These are phyloP conservation scores for Cyathus striatus DNA, from an alignment of 768 basidiomycete genomes.

Conservation along the genomic window DNA sequence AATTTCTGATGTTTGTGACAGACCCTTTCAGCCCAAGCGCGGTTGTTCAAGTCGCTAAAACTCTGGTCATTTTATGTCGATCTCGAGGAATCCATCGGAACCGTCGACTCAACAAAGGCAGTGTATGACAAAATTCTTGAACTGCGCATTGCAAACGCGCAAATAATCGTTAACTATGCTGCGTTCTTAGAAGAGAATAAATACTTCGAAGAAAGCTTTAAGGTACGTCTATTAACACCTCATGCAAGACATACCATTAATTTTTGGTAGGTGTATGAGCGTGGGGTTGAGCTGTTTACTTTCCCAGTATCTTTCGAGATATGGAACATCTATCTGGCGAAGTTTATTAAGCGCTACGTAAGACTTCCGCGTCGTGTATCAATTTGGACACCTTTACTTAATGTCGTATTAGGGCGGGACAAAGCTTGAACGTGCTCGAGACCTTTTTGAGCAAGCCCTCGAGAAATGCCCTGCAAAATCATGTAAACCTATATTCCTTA, in stretches of 20 bases:
- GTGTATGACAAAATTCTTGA: conserved; percentile 97
- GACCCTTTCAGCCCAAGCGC: conserved; percentile 80
- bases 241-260: conserved; percentile 3
- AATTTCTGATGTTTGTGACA: conserved; percentile 20
- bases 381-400: conserved; percentile 1
- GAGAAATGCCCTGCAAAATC: conserved; percentile 95
- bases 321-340: conserved; percentile 98
- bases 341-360: conserved; percentile 96
- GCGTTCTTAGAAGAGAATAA: conserved; percentile 96
- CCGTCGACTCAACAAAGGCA: conserved; percentile 84
- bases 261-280: conserved; percentile 80
- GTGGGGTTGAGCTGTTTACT: conserved; percentile 95
- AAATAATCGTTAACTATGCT: conserved; percentile 96
- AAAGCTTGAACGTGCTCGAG: conserved; percentile 93
- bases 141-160: conserved; percentile 95
- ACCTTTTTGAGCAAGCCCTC: conserved; percentile 95
- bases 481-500: conserved; percentile 90
- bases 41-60: conserved; percentile 96
- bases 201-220: conserved; percentile 99
- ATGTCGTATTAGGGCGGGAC: conserved; percentile 63
- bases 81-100: conserved; percentile 93
- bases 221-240: conserved; percentile 39
- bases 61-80: conserved; percentile 99
- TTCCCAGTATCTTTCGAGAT: conserved; percentile 98
- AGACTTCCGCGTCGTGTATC: conserved; percentile 20